Percentiles rank a stretch among this genome's conserved stretches.
phyloP scores from a whole-genome alignment of 2,329 filamentous ascomycete genomes.

The Diaporthe eres region DNA sequence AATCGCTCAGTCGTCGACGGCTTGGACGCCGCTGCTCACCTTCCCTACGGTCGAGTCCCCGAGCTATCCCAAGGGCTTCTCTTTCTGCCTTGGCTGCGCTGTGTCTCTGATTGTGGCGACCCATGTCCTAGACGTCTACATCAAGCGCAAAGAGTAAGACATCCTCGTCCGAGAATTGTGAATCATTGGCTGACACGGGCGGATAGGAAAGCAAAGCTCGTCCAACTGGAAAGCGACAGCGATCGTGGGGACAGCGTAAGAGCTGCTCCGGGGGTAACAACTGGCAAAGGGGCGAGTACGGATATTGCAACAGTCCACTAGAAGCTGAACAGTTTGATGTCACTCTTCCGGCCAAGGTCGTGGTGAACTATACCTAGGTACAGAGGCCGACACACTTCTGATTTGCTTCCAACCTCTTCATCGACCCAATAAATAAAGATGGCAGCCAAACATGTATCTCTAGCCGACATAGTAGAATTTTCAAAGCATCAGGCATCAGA shows the following conservation, averaged over 20 bases:
- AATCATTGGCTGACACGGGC: not conserved
- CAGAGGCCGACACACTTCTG: not conserved
- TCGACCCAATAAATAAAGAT: not conserved
- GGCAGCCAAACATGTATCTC: not conserved
- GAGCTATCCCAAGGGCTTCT: constrained; percentile 58
- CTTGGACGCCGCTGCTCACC: constrained; percentile 67
- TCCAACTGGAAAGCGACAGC: constrained; percentile 21
- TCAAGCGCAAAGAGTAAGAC: constrained; percentile 32
- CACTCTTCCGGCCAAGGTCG: not conserved
- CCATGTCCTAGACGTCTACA: constrained; percentile 14
- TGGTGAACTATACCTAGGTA: not conserved
- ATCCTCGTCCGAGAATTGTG: not conserved
- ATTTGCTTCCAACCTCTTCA: not conserved
- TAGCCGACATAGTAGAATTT: not conserved
- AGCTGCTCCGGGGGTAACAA: not conserved
- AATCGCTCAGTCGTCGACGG: constrained; percentile 67
- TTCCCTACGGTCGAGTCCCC: constrained; percentile 63
- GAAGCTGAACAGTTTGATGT: not conserved
- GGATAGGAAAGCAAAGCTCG: constrained; percentile 15
- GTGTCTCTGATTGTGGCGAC: constrained; percentile 21
- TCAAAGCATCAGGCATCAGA: not conserved
- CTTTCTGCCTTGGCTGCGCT: constrained; percentile 50
- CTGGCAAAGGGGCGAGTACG: not conserved
- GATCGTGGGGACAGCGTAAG: not conserved
- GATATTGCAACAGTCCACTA: not conserved